A percentile compares a stretch with the other conserved stretches of the same genome.
Evolutionary conservation across 2,329 filamentous ascomycete species (phyloP).

Genomic region (Volutella citrinella): DNA sequence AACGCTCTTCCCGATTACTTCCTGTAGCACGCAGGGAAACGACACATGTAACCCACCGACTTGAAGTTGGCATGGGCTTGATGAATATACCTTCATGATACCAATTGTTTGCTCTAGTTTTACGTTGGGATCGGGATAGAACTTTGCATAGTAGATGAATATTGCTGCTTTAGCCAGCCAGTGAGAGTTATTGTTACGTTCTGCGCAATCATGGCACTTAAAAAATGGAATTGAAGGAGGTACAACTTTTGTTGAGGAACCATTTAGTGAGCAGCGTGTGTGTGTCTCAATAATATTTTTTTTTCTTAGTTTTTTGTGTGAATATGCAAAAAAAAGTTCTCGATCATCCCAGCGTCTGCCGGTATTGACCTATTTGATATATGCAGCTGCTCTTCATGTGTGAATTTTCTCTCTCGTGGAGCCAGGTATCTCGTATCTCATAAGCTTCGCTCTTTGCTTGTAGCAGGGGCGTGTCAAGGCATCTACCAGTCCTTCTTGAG

Average conservation of each 20-base stretch:
- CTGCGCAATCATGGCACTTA: too few species aligned
- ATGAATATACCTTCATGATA: conserved; percentile 22
- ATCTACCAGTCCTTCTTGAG: conserved; percentile 92
- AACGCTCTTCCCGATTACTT: conserved; percentile 69
- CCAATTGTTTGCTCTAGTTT: conserved; percentile 20
- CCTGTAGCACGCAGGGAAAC: conserved; percentile 43
- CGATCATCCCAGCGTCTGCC: neutral
- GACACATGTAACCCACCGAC: conserved; percentile 7
- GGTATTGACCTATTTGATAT: too few species aligned
- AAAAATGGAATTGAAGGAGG: too few species aligned
- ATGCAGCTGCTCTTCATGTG: too few species aligned
- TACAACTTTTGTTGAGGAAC: too few species aligned
- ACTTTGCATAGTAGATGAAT: conserved; percentile 10
- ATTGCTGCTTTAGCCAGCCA: too few species aligned
- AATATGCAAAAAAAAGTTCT: neutral
- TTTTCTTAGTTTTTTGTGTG: neutral
- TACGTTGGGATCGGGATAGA: conserved; percentile 8
- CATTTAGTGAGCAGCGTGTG: too few species aligned
- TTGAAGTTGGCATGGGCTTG: conserved; percentile 13
- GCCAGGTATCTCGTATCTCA: conserved; percentile 29
- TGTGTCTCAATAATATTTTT: neutral
- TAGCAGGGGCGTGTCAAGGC: conserved; percentile 1
- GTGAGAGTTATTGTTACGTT: too few species aligned
- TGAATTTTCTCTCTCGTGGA: conserved; percentile 6
- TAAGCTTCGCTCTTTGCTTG: conserved; percentile 21